A percentile compares a stretch with the other conserved stretches of the same genome.
Conservation (phyloP, 164 flowering plant species). For the Sextonia rubra region DNA sequence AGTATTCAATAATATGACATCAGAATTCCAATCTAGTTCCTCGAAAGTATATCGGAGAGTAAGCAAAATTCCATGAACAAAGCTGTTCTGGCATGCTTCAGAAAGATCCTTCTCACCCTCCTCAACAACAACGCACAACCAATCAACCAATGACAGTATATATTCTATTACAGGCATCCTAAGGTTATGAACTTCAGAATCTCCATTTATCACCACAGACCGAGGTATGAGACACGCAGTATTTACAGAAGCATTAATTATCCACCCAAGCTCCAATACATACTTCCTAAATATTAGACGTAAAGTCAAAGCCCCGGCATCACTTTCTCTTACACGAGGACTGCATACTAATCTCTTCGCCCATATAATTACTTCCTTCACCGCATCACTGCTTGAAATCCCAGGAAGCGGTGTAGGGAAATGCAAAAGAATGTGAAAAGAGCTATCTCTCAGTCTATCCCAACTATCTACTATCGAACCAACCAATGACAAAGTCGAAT, state of each 20-base stretch:
- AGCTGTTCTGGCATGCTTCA: slow-evolving; percentile 87
- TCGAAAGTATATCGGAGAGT: slow-evolving; percentile 89
- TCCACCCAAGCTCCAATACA: slow-evolving; percentile 85
- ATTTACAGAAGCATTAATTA: slow-evolving; percentile 49
- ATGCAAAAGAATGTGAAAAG: slow-evolving; percentile 73
- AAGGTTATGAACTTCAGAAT: slow-evolving; percentile 15
- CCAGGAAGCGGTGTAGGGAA: slow-evolving; percentile 98
- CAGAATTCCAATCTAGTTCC: slow-evolving; percentile 92
- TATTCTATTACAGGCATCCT: slow-evolving; percentile 56
- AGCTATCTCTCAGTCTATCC: slow-evolving; percentile 87
- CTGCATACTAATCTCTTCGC: slow-evolving; percentile 80
- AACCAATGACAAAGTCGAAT: slow-evolving; percentile 72
- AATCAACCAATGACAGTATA: slow-evolving; percentile 65
- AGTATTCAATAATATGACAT: slow-evolving; percentile 39
- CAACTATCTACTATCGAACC: slow-evolving; percentile 96
- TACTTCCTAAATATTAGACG: slow-evolving; percentile 87
- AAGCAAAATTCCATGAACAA: slow-evolving; percentile 95
- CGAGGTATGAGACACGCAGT: slow-evolving; percentile 28
- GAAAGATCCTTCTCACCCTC: slow-evolving; percentile 86
- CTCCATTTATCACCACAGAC: slow-evolving; percentile 26
- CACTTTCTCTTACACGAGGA: slow-evolving; percentile 98
- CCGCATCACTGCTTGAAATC: slow-evolving; percentile 44
- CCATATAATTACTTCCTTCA: slow-evolving; percentile 63
- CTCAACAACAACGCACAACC: slow-evolving; percentile 64
- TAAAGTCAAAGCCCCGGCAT: slow-evolving; percentile 90